Evolutionary conservation across 352 stramenopile genomes (phyloP).

Genomic region (Phytophthora pini): DNA sequence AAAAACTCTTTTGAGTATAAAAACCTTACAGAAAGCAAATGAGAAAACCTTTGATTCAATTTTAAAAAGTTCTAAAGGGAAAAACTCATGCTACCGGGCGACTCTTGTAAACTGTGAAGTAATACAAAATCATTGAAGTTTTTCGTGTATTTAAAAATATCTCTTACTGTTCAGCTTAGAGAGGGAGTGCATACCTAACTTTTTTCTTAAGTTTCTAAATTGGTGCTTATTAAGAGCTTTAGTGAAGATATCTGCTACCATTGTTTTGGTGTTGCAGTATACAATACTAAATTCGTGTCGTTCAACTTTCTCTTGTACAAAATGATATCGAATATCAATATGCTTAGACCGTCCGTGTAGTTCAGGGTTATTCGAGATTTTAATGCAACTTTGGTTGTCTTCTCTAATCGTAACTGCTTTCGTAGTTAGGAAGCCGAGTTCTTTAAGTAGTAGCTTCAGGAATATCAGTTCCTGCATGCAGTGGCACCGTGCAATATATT

Average conservation of each 20-base stretch:
- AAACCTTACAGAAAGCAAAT: too few species aligned
- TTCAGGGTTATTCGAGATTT: background rate
- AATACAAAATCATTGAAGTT: too few species aligned
- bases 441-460: background rate
- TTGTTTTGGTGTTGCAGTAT: constrained; percentile 9
- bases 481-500: constrained; percentile 29
- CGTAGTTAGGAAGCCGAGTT: background rate
- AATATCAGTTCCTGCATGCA: constrained; percentile 18
- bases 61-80: too few species aligned
- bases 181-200: too few species aligned
- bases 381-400: background rate
- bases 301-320: background rate
- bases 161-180: too few species aligned
- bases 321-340: background rate
- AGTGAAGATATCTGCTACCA: background rate
- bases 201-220: too few species aligned
- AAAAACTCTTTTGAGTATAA: too few species aligned
- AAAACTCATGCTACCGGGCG: too few species aligned
- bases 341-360: background rate
- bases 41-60: too few species aligned
- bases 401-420: background rate
- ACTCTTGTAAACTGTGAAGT: too few species aligned
- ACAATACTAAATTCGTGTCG: background rate
- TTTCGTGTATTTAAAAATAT: too few species aligned
- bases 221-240: background rate